Evolutionary conservation across 352 stramenopile genomes (phyloP).

Genomic region (Phytophthora fragariae): DNA sequence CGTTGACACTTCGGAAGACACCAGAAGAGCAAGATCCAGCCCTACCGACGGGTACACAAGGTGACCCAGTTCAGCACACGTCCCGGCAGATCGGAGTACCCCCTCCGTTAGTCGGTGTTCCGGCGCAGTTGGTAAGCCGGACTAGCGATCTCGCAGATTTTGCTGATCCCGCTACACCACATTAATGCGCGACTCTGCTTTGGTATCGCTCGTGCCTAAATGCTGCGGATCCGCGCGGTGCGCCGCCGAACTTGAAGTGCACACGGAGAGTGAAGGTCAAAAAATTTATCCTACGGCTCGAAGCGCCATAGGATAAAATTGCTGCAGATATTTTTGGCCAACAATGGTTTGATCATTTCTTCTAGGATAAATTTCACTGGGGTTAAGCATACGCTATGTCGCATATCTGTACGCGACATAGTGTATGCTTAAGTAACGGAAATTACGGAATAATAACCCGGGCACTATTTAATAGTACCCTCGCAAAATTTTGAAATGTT

Average conservation of each 20-base stretch:
- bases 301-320: conserved; percentile 1
- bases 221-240: neutral
- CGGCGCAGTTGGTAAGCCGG: too few relatives aligned
- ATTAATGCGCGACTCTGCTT: neutral
- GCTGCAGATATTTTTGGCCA: neutral
- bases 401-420: too few relatives aligned
- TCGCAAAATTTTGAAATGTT: neutral
- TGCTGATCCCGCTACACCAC: too few relatives aligned
- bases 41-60: too few relatives aligned
- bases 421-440: too few relatives aligned
- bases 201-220: neutral
- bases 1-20: too few relatives aligned
- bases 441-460: neutral
- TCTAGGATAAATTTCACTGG: neutral
- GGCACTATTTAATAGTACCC: too few relatives aligned
- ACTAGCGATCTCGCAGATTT: too few relatives aligned
- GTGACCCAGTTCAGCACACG: too few relatives aligned
- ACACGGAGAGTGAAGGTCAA: neutral
- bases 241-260: neutral
- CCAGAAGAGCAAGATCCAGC: too few relatives aligned
- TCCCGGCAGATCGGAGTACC: too few relatives aligned
- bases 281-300: neutral
- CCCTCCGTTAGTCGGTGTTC: too few relatives aligned
- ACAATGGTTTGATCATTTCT: neutral
- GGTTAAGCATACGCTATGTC: neutral